Conservation (phyloP, 208 protist genomes). For the Trypanosoma congolense region DNA sequence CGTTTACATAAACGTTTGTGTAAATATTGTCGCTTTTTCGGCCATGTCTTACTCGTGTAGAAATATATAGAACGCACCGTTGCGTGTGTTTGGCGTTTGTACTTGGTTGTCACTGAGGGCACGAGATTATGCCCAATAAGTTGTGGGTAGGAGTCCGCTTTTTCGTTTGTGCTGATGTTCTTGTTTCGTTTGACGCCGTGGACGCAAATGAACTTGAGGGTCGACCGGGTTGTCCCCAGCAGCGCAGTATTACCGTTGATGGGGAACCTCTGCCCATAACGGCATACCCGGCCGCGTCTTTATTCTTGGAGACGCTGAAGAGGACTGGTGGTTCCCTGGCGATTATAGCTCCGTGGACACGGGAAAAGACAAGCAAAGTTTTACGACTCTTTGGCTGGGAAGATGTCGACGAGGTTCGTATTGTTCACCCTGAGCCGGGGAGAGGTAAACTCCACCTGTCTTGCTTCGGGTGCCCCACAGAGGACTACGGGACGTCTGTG, state of each 20-base stretch:
- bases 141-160: slow-evolving; percentile 56
- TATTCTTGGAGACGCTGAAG: slow-evolving; percentile 66
- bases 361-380: slow-evolving; percentile 28
- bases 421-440: slow-evolving; percentile 32
- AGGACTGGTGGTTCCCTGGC: slow-evolving; percentile 46
- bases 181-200: slow-evolving; percentile 30
- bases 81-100: no score
- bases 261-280: slow-evolving; percentile 28
- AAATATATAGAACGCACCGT: no score
- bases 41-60: no score
- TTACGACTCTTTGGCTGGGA: slow-evolving; percentile 48
- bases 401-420: slow-evolving; percentile 36
- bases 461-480: slow-evolving; percentile 28
- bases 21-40: no score
- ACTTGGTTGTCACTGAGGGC: no score
- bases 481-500: slow-evolving; percentile 31
- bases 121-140: no score
- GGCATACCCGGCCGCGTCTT: slow-evolving; percentile 41
- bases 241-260: slow-evolving; percentile 18
- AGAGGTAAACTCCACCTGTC: slow-evolving; percentile 24
- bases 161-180: slow-evolving; percentile 55
- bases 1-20: neutral
- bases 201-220: slow-evolving; percentile 13
- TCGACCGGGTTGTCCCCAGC: slow-evolving; percentile 38
- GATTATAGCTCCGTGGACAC: slow-evolving; percentile 45